Percentiles rank a stretch among this genome's conserved stretches.
phyloP scores from a whole-genome alignment of 2,329 filamentous ascomycete species.

The Nemania sp. region DNA sequence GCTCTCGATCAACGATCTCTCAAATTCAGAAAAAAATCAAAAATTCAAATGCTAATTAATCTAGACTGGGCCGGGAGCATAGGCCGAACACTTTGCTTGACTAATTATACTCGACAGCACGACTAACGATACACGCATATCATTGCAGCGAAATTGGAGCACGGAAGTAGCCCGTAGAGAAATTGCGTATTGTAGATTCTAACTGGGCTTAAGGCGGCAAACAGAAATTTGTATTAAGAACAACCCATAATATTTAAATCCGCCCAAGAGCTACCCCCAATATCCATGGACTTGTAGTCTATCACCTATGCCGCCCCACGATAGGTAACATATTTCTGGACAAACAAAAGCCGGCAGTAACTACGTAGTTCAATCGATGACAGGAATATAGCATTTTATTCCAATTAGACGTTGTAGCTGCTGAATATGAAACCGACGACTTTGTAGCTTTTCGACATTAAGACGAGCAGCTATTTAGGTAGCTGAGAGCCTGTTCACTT shows the following conservation, averaged over 20 bases:
- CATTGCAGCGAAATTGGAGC: neutral
- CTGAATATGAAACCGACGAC: constrained; percentile 3
- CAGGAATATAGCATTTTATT: neutral
- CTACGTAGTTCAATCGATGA: too few species aligned
- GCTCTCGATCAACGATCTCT: too few species aligned
- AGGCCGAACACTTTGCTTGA: neutral
- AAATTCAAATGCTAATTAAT: neutral
- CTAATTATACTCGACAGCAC: neutral
- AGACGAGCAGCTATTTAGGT: neutral
- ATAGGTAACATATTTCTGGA: too few species aligned
- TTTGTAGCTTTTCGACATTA: constrained; percentile 7
- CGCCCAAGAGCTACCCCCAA: constrained; percentile 8
- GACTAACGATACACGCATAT: neutral
- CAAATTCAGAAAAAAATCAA: too few species aligned
- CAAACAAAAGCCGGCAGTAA: too few species aligned
- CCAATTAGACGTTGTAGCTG: neutral
- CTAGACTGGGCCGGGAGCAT: neutral
- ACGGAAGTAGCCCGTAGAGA: neutral
- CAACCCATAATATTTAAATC: constrained; percentile 1
- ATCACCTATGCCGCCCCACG: too few species aligned
- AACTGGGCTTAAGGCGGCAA: constrained; percentile 35
- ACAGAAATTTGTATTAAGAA: constrained; percentile 26
- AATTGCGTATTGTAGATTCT: neutral
- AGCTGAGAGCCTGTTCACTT: constrained; percentile 5
- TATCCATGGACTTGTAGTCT: too few species aligned